Percentiles rank a stretch among this genome's conserved stretches.
phyloP scores from a whole-genome alignment of 2,329 filamentous ascomycete genomes.

The Tolypocladium amazonense region DNA sequence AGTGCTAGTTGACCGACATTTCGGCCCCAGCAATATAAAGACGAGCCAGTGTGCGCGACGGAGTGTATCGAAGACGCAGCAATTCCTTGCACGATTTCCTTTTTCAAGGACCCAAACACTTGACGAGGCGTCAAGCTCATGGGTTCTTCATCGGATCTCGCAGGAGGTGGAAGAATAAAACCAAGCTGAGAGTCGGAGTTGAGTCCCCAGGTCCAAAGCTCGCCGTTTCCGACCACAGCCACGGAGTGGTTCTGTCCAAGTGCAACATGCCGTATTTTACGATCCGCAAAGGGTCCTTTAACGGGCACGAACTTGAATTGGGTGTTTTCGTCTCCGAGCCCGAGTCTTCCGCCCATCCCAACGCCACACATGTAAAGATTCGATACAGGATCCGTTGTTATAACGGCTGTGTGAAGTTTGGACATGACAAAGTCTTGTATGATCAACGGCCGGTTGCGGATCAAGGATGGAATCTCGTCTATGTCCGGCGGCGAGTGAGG shows the following conservation, averaged over 20 bases:
- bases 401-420: conserved; percentile 80
- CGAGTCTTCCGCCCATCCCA: conserved; percentile 79
- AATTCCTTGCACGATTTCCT: conserved; percentile 69
- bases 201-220: conserved; percentile 89
- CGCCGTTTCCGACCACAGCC: conserved; percentile 75
- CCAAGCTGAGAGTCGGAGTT: conserved; percentile 81
- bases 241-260: conserved; percentile 88
- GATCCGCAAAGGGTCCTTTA: conserved; percentile 63
- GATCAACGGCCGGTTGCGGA: conserved; percentile 60
- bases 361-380: conserved; percentile 92
- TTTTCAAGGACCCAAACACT: conserved; percentile 84
- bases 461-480: conserved; percentile 57
- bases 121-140: conserved; percentile 75
- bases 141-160: conserved; percentile 67
- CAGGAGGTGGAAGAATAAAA: conserved; percentile 60
- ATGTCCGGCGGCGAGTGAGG: conserved; percentile 17
- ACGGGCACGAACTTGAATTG: conserved; percentile 79
- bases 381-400: conserved; percentile 77
- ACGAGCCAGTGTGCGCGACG: conserved; percentile 70
- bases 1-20: conserved; percentile 90
- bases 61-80: conserved; percentile 89
- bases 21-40: conserved; percentile 88
- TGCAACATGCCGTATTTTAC: conserved; percentile 65
- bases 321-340: conserved; percentile 81
- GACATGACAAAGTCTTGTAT: conserved; percentile 80